A percentile compares a stretch with the other conserved stretches of the same genome.
phyloP scores from a whole-genome alignment of 2,329 filamentous ascomycete species.

The Aspergillus sclerotialis region DNA sequence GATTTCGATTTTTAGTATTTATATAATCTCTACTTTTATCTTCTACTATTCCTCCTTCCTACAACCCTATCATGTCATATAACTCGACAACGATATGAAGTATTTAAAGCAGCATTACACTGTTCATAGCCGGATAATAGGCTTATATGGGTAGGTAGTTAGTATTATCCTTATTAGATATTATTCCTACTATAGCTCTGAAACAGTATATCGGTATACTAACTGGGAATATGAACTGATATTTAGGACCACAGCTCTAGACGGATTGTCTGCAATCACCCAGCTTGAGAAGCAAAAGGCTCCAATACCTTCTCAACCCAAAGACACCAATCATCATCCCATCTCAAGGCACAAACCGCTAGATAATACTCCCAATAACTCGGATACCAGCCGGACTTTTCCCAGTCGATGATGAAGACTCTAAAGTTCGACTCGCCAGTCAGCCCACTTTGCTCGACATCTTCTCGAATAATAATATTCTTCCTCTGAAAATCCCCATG shows the following conservation, averaged over 20 bases:
- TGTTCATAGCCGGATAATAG: too few relatives aligned
- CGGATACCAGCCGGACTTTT: constrained; percentile 33
- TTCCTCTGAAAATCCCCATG: constrained; percentile 25
- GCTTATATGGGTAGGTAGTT: too few relatives aligned
- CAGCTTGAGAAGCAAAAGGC: constrained; percentile 23
- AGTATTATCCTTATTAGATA: too few relatives aligned
- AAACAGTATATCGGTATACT: too few relatives aligned
- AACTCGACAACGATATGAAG: too few relatives aligned
- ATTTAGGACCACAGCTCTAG: constrained; percentile 19
- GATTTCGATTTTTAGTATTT: too few relatives aligned
- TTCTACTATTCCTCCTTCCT: too few relatives aligned
- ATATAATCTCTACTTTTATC: too few relatives aligned
- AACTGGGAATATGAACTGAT: too few relatives aligned
- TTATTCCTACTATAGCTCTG: too few relatives aligned
- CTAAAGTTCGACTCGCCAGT: not conserved
- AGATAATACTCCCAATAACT: constrained; percentile 33
- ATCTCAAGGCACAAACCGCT: constrained; percentile 25
- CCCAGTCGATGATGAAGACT: constrained; percentile 33
- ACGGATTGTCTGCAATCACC: constrained; percentile 19
- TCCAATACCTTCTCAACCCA: constrained; percentile 25
- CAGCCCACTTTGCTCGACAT: constrained; percentile 1
- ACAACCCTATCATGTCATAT: too few relatives aligned
- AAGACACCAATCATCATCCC: constrained; percentile 27
- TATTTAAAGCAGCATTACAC: too few relatives aligned
- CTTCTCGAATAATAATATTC: constrained; percentile 20